A percentile compares a stretch with the other conserved stretches of the same genome.
Evolutionary conservation across 2,329 filamentous ascomycete genomes (phyloP).

Genomic region (Diatrype stigma): DNA sequence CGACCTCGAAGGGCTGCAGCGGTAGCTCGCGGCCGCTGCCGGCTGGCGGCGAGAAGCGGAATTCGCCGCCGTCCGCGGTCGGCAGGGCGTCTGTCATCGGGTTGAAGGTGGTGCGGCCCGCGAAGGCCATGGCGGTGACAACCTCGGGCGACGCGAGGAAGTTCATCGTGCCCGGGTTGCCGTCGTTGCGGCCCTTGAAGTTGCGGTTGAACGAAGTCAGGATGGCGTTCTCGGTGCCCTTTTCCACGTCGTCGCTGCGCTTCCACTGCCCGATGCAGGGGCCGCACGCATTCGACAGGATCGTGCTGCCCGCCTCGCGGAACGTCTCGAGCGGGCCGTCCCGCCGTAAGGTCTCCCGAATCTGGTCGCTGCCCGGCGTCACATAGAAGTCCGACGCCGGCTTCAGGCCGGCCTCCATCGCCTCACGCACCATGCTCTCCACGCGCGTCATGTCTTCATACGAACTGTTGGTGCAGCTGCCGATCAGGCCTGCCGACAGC

Average conservation of each 20-base stretch:
- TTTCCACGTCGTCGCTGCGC: conserved; percentile 76
- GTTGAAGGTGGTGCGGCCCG: conserved; percentile 92
- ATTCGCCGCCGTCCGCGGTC: conserved; percentile 74
- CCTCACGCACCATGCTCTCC: conserved; percentile 89
- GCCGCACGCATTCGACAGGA: conserved; percentile 92
- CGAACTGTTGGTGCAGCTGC: conserved; percentile 97
- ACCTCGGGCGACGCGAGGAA: conserved; percentile 96
- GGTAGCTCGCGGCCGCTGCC: conserved; percentile 67
- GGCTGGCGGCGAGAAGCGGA: conserved; percentile 78
- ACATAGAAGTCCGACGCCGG: conserved; percentile 92
- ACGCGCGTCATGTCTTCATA: conserved; percentile 98
- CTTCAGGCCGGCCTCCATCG: conserved; percentile 80
- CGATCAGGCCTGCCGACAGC: conserved; percentile 89
- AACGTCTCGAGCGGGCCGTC: conserved; percentile 86
- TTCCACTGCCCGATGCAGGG: conserved; percentile 96
- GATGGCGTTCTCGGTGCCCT: conserved; percentile 89
- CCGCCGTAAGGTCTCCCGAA: conserved; percentile 86
- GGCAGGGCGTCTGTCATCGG: conserved; percentile 82
- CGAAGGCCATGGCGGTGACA: conserved; percentile 93
- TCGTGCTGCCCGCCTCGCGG: conserved; percentile 76
- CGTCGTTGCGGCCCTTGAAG: conserved; percentile 94
- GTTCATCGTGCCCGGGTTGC: conserved; percentile 96
- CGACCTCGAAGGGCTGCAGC: conserved; percentile 65
- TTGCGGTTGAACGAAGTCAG: conserved; percentile 98
- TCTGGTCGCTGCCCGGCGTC: conserved; percentile 94